Evolutionary conservation across 768 basidiomycete species (phyloP).

Genomic region (Mrakia hoshinonis): DNA sequence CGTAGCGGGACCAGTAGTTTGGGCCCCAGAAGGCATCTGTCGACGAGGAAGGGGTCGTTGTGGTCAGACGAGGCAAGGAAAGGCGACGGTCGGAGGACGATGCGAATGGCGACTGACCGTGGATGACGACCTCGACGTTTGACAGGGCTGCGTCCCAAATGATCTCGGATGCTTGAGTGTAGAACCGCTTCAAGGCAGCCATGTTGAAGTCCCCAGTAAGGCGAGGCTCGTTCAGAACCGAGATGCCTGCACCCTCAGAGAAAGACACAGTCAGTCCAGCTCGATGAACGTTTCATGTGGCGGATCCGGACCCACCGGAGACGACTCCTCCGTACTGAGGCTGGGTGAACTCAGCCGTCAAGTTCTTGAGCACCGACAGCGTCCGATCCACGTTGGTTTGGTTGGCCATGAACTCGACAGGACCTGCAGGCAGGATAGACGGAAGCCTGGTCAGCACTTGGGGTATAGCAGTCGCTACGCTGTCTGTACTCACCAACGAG

Average conservation of each 20-base stretch:
- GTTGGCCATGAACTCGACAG: constrained; percentile 22
- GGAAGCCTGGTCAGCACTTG: not conserved
- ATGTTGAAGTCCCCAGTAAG: constrained; percentile 34
- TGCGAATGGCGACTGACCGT: constrained; percentile 31
- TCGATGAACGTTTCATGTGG: no score
- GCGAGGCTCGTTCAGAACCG: constrained; percentile 39
- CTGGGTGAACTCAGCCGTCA: constrained; percentile 38
- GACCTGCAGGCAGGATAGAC: not conserved
- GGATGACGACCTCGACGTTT: constrained; percentile 34
- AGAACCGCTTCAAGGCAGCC: constrained; percentile 35
- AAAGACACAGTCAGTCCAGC: not conserved
- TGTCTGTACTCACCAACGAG: not conserved
- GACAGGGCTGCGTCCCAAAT: constrained; percentile 23
- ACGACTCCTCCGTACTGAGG: constrained; percentile 37
- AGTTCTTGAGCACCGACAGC: constrained; percentile 16
- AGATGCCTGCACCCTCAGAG: constrained; percentile 37
- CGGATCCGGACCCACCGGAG: constrained; percentile 30
- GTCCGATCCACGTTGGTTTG: constrained; percentile 18
- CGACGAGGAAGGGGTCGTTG: not conserved
- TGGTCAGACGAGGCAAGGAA: not conserved
- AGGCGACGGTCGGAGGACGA: not conserved
- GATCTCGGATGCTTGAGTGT: constrained; percentile 30
- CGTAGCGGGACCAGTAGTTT: constrained; percentile 37
- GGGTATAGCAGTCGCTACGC: no score
- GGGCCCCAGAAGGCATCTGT: constrained; percentile 39